phyloP scores from a whole-genome alignment of 1,284 basidiomycete genomes.

The Rugosomyces carneus region DNA sequence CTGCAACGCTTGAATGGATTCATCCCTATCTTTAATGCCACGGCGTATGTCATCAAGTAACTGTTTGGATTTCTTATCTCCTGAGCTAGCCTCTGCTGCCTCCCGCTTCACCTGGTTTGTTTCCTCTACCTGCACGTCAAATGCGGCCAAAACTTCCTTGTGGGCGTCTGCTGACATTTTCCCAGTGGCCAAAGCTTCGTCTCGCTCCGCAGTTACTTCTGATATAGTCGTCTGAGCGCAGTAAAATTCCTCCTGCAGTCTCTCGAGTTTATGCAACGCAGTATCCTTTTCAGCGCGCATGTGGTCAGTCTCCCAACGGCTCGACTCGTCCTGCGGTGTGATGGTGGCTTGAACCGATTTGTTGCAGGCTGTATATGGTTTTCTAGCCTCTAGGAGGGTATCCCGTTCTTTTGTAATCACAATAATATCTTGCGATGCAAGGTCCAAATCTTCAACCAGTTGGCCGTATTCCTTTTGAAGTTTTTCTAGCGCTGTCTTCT shows the following conservation, averaged over 20 bases:
- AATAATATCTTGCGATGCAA: background rate
- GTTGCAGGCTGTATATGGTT: background rate
- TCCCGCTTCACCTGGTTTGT: background rate
- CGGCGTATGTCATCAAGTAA: background rate
- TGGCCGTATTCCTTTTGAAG: background rate
- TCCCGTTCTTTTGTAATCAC: background rate
- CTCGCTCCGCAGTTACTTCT: background rate
- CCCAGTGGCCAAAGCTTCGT: background rate
- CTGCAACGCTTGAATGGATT: background rate
- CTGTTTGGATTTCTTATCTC: background rate
- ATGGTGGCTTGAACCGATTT: no score
- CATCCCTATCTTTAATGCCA: background rate
- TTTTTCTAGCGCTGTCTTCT: background rate
- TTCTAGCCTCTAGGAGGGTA: background rate
- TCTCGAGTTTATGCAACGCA: background rate
- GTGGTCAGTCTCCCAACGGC: no score
- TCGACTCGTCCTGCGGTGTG: background rate
- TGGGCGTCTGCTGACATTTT: background rate
- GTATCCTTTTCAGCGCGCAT: no score
- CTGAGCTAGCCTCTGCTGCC: no score
- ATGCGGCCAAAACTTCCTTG: background rate
- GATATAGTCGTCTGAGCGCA: background rate
- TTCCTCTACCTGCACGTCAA: background rate
- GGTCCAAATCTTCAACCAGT: background rate
- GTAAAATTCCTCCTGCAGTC: background rate